phyloP scores from a whole-genome alignment of 1,139 yeast genomes.

The Kodamaea fungicola region DNA sequence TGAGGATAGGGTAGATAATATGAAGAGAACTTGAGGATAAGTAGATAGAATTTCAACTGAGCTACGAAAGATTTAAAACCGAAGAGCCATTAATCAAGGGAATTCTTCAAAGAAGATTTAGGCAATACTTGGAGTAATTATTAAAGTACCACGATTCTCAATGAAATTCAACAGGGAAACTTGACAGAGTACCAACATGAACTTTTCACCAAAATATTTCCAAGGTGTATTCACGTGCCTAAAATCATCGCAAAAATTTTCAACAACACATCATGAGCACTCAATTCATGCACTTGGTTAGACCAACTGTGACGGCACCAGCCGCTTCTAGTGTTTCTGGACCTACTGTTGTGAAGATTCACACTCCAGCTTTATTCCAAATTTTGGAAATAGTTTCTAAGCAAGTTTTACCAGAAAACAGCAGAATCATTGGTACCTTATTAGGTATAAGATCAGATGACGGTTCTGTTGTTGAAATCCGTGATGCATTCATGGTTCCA shows the following conservation, averaged over 20 bases:
- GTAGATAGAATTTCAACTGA: too few relatives aligned
- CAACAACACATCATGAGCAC: constrained; percentile 11
- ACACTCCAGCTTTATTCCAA: constrained; percentile 73
- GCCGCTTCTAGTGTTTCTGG: constrained; percentile 46
- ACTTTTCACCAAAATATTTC: too few relatives aligned
- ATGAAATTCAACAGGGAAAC: too few relatives aligned
- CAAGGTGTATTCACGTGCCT: background rate
- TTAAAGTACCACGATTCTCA: too few relatives aligned
- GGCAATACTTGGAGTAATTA: too few relatives aligned
- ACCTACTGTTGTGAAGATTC: constrained; percentile 53
- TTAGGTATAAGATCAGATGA: constrained; percentile 83
- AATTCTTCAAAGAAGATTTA: too few relatives aligned
- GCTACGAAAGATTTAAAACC: too few relatives aligned
- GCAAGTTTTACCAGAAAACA: constrained; percentile 40
- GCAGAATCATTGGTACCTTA: constrained; percentile 78
- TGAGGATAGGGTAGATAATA: too few relatives aligned
- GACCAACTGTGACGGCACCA: constrained; percentile 57
- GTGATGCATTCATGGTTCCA: constrained; percentile 80
- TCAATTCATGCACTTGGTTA: constrained; percentile 53
- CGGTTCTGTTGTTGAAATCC: constrained; percentile 72
- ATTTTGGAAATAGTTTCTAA: constrained; percentile 50
- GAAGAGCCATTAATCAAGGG: too few relatives aligned
- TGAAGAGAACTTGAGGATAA: too few relatives aligned
- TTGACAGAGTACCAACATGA: too few relatives aligned
- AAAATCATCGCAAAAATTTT: constrained; percentile 9